Percentiles rank a stretch among this genome's conserved stretches.
phyloP scores from a whole-genome alignment of 768 basidiomycete genomes.

The Pleurotus giganteus region DNA sequence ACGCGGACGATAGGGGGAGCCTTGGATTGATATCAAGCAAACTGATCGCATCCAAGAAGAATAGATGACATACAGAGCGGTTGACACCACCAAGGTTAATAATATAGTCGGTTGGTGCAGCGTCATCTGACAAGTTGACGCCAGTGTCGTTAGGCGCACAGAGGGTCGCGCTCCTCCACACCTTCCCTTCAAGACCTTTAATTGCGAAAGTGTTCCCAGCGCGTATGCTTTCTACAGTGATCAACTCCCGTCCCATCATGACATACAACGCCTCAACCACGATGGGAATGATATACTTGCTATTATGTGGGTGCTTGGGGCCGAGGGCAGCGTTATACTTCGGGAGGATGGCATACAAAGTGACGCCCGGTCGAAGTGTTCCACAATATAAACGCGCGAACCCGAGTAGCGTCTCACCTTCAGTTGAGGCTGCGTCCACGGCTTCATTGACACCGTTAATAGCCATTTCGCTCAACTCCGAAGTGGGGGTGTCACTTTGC shows the following conservation, averaged over 20 bases:
- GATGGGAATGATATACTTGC: constrained; percentile 55
- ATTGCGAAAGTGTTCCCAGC: constrained; percentile 97
- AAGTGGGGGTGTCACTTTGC: constrained; percentile 18
- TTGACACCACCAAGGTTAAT: constrained; percentile 78
- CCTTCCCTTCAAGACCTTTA: constrained; percentile 83
- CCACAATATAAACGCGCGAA: constrained; percentile 96
- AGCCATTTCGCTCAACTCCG: neutral
- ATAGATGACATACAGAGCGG: constrained; percentile 49
- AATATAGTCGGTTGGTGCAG: constrained; percentile 47
- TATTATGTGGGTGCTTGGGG: constrained; percentile 68
- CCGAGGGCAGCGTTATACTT: constrained; percentile 72
- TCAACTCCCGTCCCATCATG: constrained; percentile 98
- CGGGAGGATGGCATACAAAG: constrained; percentile 76
- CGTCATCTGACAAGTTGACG: constrained; percentile 30
- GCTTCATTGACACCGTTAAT: constrained; percentile 16
- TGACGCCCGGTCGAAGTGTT: constrained; percentile 60
- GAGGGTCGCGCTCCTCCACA: constrained; percentile 88
- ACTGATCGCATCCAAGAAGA: neutral
- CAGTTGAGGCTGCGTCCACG: constrained; percentile 24
- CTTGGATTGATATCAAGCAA: constrained; percentile 34
- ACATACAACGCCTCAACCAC: constrained; percentile 80
- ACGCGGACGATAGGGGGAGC: constrained; percentile 91
- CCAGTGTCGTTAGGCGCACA: constrained; percentile 62
- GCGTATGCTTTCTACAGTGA: constrained; percentile 73
- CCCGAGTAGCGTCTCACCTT: constrained; percentile 75